Base-by-base conservation (phyloP, 2,329 filamentous ascomycete species). In the Claviceps sp. region DNA sequence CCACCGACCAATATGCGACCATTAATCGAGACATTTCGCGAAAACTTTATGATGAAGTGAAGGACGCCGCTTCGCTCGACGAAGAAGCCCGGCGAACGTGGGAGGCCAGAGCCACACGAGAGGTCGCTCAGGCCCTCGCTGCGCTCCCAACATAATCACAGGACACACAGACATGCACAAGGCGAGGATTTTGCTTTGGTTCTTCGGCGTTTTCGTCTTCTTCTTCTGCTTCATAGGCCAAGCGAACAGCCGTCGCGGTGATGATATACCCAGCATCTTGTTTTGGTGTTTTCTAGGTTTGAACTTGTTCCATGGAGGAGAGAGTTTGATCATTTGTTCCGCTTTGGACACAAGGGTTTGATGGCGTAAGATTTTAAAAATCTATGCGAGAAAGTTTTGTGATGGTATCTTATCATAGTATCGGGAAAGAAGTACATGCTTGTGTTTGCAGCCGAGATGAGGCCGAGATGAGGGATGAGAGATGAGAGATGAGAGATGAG, bases 11-110 rank as follows among this genome's bases (percentile, higher is more conserved):
- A 66, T 98, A 95, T 66, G 91, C 88, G 2, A 81, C 82, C 52
- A 95, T 97, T 68, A 97, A 97, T 64, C 83, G 89, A 55, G 84
- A 86, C 54, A 83, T 97, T 37, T 96, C 88, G 43, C 84, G 88
- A 53, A 86, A 85, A 69, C 73, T 98, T 53, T 98, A 98, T 68
- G 88, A 82, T 57, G 77, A 81, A 55, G 73, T 79, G 45, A 71
- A 72, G 47, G 71, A 75, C 54, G 73, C 74, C 14, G 68, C 74
- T 20, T 68, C 73, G 23, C 74, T 93, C 34, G 79, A 86, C 60
- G 76, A 84, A 22, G 78, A 80, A 29, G 79, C 80, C 52, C 78
- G 82, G 52, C 78, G 78, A 56, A 77, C 76, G 47, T 88, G 88
- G 77, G 86, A 94, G 69, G 80, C 77, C 58, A 77, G 88, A 60